phyloP scores from a whole-genome alignment of 148 eudicot genomes.

The Polygonum aviculare region DNA sequence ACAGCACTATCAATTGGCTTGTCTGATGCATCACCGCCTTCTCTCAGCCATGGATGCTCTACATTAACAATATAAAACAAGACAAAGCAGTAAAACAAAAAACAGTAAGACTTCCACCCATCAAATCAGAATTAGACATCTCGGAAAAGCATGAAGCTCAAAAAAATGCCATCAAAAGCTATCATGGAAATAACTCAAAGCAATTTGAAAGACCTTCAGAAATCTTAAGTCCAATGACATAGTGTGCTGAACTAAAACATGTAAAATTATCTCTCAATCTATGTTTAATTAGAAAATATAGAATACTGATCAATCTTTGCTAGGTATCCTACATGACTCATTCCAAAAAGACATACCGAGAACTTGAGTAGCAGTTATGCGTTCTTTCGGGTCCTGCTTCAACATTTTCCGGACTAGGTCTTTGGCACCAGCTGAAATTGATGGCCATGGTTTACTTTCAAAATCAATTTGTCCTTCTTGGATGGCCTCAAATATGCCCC shows the following conservation, averaged over 20 bases:
- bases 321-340: background rate
- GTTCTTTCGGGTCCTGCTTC: conserved; percentile 60
- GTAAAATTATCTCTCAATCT: background rate
- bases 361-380: conserved; percentile 80
- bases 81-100: background rate
- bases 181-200: background rate
- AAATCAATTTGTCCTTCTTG: conserved; percentile 72
- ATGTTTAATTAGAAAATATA: background rate
- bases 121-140: background rate
- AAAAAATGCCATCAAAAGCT: background rate
- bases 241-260: background rate
- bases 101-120: background rate
- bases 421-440: conserved; percentile 76
- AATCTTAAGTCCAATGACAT: background rate
- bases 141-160: background rate
- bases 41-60: conserved; percentile 93
- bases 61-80: background rate
- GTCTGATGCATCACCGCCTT: conserved; percentile 86
- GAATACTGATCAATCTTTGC: background rate
- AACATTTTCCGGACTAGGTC: conserved; percentile 78
- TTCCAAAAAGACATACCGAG: conserved; percentile 45
- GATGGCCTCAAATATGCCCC: conserved; percentile 77
- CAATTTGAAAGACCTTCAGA: background rate
- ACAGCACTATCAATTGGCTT: conserved; percentile 92
- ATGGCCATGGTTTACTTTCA: conserved; percentile 77